These are phyloP conservation scores for Ascosphaera pollenicola DNA, from an alignment of 2,329 filamentous ascomycete genomes.

Conservation along the genomic window DNA sequence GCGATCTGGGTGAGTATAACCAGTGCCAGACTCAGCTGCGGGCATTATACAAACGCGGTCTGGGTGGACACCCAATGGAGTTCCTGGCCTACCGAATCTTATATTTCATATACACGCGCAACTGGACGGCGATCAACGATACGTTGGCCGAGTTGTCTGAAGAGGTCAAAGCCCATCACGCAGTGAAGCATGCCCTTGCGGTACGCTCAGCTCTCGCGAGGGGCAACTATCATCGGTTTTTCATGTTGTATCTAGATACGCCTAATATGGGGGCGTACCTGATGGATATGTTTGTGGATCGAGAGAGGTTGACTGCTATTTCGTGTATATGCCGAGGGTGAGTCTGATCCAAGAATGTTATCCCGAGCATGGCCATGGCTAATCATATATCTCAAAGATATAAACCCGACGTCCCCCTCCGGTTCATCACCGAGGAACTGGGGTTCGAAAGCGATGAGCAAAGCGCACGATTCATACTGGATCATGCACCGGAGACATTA, in stretches of 20 bases:
- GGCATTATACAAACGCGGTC: conserved; percentile 65
- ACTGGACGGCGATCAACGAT: conserved; percentile 95
- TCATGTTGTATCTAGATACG: conserved; percentile 82
- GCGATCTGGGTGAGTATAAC: conserved; percentile 99
- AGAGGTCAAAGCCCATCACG: conserved; percentile 71
- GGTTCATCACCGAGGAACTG: conserved; percentile 87
- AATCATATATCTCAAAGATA: conserved; percentile 45
- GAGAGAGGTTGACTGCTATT: conserved; percentile 77
- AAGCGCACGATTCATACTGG: conserved; percentile 73
- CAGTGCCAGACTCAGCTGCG: conserved; percentile 98
- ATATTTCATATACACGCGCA: conserved; percentile 98
- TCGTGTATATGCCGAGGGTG: conserved; percentile 90
- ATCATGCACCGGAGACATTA: conserved; percentile 52
- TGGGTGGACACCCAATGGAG: conserved; percentile 78
- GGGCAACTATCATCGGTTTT: conserved; percentile 95
- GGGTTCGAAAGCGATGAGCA: conserved; percentile 85
- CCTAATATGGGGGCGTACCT: conserved; percentile 96
- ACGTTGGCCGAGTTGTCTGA: conserved; percentile 95
- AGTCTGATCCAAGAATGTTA: conserved; percentile 24
- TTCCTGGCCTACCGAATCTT: conserved; percentile 99
- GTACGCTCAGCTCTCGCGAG: conserved; percentile 80
- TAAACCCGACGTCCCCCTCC: conserved; percentile 70
- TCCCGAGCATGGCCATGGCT: neutral
- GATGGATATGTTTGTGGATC: conserved; percentile 96
- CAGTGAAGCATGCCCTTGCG: conserved; percentile 76